These are phyloP conservation scores for Cryptococcus sp. DNA, from an alignment of 1,284 basidiomycete genomes.

Conservation along the genomic window DNA sequence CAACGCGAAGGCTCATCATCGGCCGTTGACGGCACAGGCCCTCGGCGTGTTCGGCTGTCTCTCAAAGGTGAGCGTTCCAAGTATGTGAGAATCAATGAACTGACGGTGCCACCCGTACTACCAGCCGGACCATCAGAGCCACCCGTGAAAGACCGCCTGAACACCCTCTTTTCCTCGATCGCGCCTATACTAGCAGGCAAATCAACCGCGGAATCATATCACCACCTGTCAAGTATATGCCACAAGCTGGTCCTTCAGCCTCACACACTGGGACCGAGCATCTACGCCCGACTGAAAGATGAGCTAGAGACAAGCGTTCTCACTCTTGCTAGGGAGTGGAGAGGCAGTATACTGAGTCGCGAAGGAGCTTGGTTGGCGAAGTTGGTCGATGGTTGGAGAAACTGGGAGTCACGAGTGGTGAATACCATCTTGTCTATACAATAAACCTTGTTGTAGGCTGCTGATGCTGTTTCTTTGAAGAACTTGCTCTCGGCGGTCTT, in stretches of 20 bases:
- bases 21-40: neutral
- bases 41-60: slow-evolving; percentile 21
- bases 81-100: too few relatives aligned
- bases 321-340: slow-evolving; percentile 29
- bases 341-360: slow-evolving; percentile 29
- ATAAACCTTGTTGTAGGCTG: neutral
- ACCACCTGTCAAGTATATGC: slow-evolving; percentile 30
- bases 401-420: slow-evolving; percentile 32
- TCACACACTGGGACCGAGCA: slow-evolving; percentile 18
- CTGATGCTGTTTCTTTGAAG: slow-evolving; percentile 14
- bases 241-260: slow-evolving; percentile 30
- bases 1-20: slow-evolving; percentile 3
- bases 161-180: slow-evolving; percentile 21
- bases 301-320: slow-evolving; percentile 26
- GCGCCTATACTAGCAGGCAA: slow-evolving; percentile 29
- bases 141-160: slow-evolving; percentile 14
- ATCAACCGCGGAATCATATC: slow-evolving; percentile 28
- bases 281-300: slow-evolving; percentile 27
- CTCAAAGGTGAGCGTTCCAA: slow-evolving; percentile 19
- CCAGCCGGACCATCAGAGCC: slow-evolving; percentile 1
- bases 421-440: slow-evolving; percentile 8
- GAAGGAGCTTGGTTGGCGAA: slow-evolving; percentile 34
- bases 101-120: too few relatives aligned
- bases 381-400: slow-evolving; percentile 31
- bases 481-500: slow-evolving; percentile 41